Evolutionary conservation across 169 alveolate genomes (phyloP), one percentile per base, ranked within the genome.

Genomic region (Cryptosporidium canis): DNA sequence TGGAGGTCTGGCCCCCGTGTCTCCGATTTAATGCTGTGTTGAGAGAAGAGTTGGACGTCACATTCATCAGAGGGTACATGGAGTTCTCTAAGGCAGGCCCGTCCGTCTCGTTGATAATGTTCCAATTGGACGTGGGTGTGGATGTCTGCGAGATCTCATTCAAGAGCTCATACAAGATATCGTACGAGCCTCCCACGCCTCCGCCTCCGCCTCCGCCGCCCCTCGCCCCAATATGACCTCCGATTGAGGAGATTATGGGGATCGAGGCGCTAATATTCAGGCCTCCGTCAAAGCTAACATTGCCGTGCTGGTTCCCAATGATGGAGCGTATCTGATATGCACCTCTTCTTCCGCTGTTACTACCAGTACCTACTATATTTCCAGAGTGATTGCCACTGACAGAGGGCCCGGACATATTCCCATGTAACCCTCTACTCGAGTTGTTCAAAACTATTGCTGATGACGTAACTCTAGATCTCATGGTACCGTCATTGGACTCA

Each of bases 21-120:
- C 85, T 55, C 44, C 85, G 55, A 37, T 77, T 77, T 14, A 56
- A 77, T 3, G 68, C 64, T 9, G 85, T 39, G 27, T 43, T 77
- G 24, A 67, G 33, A 21, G 68, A 51, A 2, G 43, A 35, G 6
- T 71, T 35, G 7, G 85, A 61, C 3, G 68, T 24, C 27, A 70
- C 11, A 51, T 70, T 70, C 66, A 70, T 27, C 29, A 70, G 24
- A 29, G 85, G 85, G 21, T 77, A 77, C 63, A 77, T 61, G 6
- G 85, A 77, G 24, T 77, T 77, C 24, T 77, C 85, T 7, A 77
- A 53, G 8, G 85, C 72, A 24, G 71, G 85, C 39, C 71, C 71
- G 29, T 77, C 85, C 3, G 56, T 58, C 33, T 77, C 85, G 35
- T 61, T 61, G 21, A 61, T 21, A 12, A 68, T 45, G 53, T 77